These are phyloP conservation scores for Hypoxylon rickii DNA, from an alignment of 495 filamentous ascomycete species.

Conservation along the genomic window DNA sequence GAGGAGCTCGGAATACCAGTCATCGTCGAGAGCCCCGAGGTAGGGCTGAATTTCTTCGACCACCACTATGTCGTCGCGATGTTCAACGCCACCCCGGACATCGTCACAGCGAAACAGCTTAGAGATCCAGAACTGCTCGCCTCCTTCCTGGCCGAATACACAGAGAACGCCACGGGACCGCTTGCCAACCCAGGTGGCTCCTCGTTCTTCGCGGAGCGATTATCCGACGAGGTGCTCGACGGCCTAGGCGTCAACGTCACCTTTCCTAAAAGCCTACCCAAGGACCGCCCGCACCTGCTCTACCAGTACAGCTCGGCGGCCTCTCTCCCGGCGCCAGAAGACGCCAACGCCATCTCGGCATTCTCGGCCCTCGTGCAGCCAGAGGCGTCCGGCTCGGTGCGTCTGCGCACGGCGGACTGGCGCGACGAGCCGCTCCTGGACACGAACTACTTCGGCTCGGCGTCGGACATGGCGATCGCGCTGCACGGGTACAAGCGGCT, in stretches of 20 bases:
- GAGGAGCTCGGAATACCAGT: slow-evolving; percentile 50
- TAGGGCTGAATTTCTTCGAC: slow-evolving; percentile 57
- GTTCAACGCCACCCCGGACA: slow-evolving; percentile 19
- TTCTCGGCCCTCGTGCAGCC: slow-evolving; percentile 23
- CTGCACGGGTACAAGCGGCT: slow-evolving; percentile 18
- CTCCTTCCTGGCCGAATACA: slow-evolving; percentile 12
- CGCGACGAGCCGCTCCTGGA: slow-evolving; percentile 20
- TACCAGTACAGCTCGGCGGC: slow-evolving; percentile 6
- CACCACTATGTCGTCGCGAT: slow-evolving; percentile 42
- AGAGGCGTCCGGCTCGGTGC: slow-evolving; percentile 10
- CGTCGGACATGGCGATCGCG: slow-evolving; percentile 10
- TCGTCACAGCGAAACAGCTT: slow-evolving; percentile 9
- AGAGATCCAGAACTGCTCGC: slow-evolving; percentile 5
- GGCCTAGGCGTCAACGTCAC: slow-evolving; percentile 13
- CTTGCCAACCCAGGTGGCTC: slow-evolving; percentile 10
- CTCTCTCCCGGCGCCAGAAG: background rate
- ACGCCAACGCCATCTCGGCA: slow-evolving; percentile 5
- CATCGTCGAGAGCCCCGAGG: slow-evolving; percentile 48
- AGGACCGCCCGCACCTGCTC: slow-evolving; percentile 17
- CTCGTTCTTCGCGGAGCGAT: slow-evolving; percentile 16
- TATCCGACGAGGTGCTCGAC: slow-evolving; percentile 19
- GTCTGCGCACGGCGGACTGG: slow-evolving; percentile 7
- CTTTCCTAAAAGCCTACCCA: slow-evolving; percentile 14
- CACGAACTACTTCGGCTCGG: slow-evolving; percentile 19
- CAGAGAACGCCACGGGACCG: slow-evolving; percentile 13